These are phyloP conservation scores for Fragaria vesca DNA, from an alignment of 306 rosid species.

Conservation along the genomic window DNA sequence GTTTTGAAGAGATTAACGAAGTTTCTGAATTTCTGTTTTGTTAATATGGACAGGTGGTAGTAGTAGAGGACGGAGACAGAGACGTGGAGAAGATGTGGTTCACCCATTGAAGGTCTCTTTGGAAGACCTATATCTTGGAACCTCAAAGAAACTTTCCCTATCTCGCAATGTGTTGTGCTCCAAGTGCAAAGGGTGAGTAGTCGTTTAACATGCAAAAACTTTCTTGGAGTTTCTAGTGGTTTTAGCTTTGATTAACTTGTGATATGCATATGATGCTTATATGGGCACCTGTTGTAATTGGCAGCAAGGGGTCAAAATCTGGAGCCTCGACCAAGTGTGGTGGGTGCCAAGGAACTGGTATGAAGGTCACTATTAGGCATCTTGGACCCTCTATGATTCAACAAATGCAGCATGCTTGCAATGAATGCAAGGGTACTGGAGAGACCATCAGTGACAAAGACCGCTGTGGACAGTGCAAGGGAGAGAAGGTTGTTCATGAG, in stretches of 20 bases:
- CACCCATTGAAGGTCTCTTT: slow-evolving; percentile 76
- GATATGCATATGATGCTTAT: not conserved
- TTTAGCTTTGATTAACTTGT: not conserved
- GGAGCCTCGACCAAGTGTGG: slow-evolving; percentile 66
- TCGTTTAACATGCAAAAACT: too few species aligned
- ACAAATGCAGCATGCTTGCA: slow-evolving; percentile 86
- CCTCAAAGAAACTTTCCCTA: slow-evolving; percentile 74
- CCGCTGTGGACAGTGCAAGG: slow-evolving; percentile 75
- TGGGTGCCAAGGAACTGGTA: slow-evolving; percentile 82
- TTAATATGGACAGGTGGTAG: slow-evolving; percentile 37
- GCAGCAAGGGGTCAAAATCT: slow-evolving; percentile 80
- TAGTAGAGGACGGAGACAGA: slow-evolving; percentile 71
- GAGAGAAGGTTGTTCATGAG: slow-evolving; percentile 76
- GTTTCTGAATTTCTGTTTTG: too few species aligned
- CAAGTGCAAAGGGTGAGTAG: slow-evolving; percentile 72
- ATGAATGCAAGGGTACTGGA: slow-evolving; percentile 90
- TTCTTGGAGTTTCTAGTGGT: not conserved
- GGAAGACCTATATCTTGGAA: slow-evolving; percentile 76
- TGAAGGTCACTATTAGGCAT: slow-evolving; percentile 78
- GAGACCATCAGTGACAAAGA: slow-evolving; percentile 73
- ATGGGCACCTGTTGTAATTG: not conserved
- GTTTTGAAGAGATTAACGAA: not conserved
- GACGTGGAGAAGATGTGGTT: slow-evolving; percentile 73
- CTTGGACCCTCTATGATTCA: slow-evolving; percentile 84
- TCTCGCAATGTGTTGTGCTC: slow-evolving; percentile 71